phyloP scores from a whole-genome alignment of 2,329 filamentous ascomycete species.

The Mycocentrospora acerina region DNA sequence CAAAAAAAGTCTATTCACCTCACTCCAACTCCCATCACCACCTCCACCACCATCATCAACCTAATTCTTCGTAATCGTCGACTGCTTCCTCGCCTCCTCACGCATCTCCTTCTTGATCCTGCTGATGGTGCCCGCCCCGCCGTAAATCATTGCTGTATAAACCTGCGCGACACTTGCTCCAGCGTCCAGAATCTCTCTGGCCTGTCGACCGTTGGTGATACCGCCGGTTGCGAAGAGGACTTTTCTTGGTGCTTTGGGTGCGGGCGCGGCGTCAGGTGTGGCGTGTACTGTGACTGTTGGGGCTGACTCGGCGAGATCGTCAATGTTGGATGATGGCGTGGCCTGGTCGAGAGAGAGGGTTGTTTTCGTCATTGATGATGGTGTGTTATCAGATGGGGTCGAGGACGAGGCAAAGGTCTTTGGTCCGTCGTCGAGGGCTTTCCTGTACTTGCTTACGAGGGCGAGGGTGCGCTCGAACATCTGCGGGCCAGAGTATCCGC shows the following conservation, averaged over 20 bases:
- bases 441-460: conserved; percentile 77
- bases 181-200: conserved; percentile 76
- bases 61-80: conserved; percentile 18
- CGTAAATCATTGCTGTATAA: conserved; percentile 75
- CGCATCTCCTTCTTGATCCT: conserved; percentile 55
- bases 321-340: conserved; percentile 25
- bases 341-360: conserved; percentile 22
- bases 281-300: conserved; percentile 25
- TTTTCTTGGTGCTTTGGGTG: conserved; percentile 55
- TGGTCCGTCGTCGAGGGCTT: conserved; percentile 49
- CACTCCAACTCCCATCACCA: too few relatives aligned
- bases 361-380: conserved; percentile 14
- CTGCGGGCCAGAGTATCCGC: conserved; percentile 88
- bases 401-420: conserved; percentile 17
- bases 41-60: not conserved
- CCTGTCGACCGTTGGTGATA: conserved; percentile 85
- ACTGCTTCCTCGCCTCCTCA: conserved; percentile 37
- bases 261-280: conserved; percentile 22
- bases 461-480: conserved; percentile 79
- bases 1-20: too few relatives aligned
- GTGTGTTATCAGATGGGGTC: conserved; percentile 5
- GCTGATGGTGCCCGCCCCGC: conserved; percentile 62
- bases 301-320: conserved; percentile 32
- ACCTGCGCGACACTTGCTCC: conserved; percentile 90
- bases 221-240: conserved; percentile 93